Base-by-base conservation (phyloP, 2,329 filamentous ascomycete genomes). In the Truncatella angustata region DNA sequence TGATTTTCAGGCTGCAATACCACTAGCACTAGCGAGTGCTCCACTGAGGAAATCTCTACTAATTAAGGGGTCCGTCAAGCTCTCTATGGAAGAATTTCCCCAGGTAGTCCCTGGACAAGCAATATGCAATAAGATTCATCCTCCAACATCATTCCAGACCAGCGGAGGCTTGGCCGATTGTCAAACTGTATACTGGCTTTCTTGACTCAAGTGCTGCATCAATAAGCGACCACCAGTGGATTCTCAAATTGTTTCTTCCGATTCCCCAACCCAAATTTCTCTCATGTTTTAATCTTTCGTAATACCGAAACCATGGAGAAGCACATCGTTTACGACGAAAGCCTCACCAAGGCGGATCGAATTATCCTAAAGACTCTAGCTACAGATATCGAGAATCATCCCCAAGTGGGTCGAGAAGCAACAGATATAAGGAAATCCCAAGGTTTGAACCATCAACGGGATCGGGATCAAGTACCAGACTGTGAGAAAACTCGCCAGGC, bases 331-430 rank as follows among this genome's bases (percentile, higher is more conserved):
- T 51, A 44, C 49, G 49, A 51, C 30, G n/a, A 16, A 11, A 26
- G 21, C 28, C 49, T 51, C 40, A 51, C 49, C 16, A 43, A 44
- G 30, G 39, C 40, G 16, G 49, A 51, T 18, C 49, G 49, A 18
- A 30, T 51, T 24, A 30, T 51, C 20, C 40, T 51, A n/a, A 42
- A 51, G 40, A 36, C 32, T 26, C 24, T 51, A 12, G 49, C 49
- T 18, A 30, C 9, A 10, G 49, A 51, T 28, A 18, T 51, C 49
- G 32, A 47, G 14, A 18, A 18, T 36, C 44, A 12, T 4, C 9
- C 11, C 10, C 12, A 24, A 18, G 44, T 2, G 26, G 20, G 20
- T 23, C 21, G 24, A 44, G 21, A 28, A 12, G 28, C 6, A 24
- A 44, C 21, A 16, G 40, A 44, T 44, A 12, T 21, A 16, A n/a